Evolutionary conservation across 2,329 filamentous ascomycete genomes (phyloP), one percentile per base, ranked within the genome.

Genomic region (Microcera coccophila): DNA sequence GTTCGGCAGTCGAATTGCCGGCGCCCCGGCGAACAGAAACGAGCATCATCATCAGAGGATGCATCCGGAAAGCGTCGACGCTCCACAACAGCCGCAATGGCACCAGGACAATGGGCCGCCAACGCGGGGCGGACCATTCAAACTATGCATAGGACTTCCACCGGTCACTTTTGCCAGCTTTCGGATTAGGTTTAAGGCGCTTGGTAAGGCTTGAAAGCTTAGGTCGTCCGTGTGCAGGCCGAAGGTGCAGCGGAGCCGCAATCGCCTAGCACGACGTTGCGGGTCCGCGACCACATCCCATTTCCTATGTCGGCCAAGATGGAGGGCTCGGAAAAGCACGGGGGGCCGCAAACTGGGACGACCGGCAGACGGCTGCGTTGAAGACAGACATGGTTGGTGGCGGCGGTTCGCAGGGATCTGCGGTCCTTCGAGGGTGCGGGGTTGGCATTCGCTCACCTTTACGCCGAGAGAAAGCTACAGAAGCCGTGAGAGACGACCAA

Each of bases 201-300:
- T n/a, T n/a, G n/a, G n/a, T n/a, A n/a, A n/a, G n/a, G n/a, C n/a
- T n/a, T n/a, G n/a, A n/a, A 36, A 17, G 39, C 44, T 12, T 40
- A 39, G 53, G 38, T 52, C 52, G 42, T 50, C 40, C 39, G 37
- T 51, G 55, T 51, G 53, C 51, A 43, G 44, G 53, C 52, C 47
- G 55, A 53, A 58, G 49, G 49, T 51, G 55, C 55, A 55, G 55
- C 55, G 55, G 55, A 58, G 55, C 55, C 55, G 55, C 55, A 58
- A 58, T 55, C 41, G 38, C 18, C 40, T 41, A 28, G 21, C 36
- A 36, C 40, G 42, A 45, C 36, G 37, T 44, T 58, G 55, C 55
- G 55, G 55, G 55, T 58, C 55, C 55, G 55, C 55, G 52, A 47
- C 41, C 36, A n/a, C 20, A 8, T 17, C 29, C 29, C 33, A 19